These are phyloP conservation scores for Xylaria acuta DNA, from an alignment of 495 filamentous ascomycete species.

Conservation along the genomic window DNA sequence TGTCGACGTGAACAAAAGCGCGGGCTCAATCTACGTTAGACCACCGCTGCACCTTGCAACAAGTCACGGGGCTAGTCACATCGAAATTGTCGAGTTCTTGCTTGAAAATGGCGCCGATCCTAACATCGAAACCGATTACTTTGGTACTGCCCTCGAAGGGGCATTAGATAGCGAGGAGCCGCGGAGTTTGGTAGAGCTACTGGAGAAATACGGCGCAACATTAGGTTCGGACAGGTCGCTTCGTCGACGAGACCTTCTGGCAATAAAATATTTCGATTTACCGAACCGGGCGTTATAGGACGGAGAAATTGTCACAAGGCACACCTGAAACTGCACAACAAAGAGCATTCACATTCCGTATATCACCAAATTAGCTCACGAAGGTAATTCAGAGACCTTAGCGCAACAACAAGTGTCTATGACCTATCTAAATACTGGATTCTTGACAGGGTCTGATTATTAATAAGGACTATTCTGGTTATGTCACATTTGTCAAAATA, in stretches of 20 bases:
- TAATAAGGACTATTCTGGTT: too few relatives aligned
- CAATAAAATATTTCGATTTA: not conserved
- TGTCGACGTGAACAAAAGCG: not conserved
- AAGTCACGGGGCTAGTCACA: not conserved
- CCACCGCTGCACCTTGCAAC: not conserved
- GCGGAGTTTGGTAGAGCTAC: not conserved
- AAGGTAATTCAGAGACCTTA: too few relatives aligned
- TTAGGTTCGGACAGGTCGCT: not conserved
- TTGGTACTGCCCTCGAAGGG: slow-evolving; percentile 4
- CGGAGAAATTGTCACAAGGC: not conserved
- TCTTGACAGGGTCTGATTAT: too few relatives aligned
- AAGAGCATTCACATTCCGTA: too few relatives aligned
- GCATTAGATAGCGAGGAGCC: not conserved
- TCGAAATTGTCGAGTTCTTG: slow-evolving; percentile 2
- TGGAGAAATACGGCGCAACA: not conserved
- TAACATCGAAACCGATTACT: slow-evolving; percentile 7
- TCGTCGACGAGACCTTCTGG: not conserved
- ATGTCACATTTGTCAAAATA: too few relatives aligned
- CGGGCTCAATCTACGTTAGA: not conserved
- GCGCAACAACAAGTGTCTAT: too few relatives aligned
- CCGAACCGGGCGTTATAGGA: not conserved
- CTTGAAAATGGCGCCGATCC: not conserved
- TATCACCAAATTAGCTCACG: too few relatives aligned
- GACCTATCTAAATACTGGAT: too few relatives aligned
- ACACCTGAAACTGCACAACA: too few relatives aligned